Percentiles rank a stretch among this genome's conserved stretches.
phyloP scores from a whole-genome alignment of 345 rosid species.

The Citrus maxima region DNA sequence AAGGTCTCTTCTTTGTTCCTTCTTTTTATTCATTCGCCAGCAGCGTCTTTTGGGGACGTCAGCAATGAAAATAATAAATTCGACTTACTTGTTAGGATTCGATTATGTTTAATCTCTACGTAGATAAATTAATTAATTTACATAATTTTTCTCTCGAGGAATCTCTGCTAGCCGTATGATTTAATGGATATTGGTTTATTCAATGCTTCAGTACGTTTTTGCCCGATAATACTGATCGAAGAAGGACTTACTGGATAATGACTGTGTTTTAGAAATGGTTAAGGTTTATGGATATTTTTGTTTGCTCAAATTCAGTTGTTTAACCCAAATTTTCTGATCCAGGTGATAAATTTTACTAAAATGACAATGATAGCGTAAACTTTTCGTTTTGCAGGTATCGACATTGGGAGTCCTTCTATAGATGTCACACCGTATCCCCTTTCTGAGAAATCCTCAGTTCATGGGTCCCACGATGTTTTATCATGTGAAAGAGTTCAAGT shows the following conservation, averaged over 20 bases:
- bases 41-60: neutral
- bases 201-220: neutral
- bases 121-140: neutral
- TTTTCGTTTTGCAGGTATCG: slow-evolving; percentile 34
- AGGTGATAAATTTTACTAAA: no score
- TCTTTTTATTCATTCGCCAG: neutral
- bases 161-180: neutral
- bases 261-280: neutral
- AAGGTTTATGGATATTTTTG: neutral
- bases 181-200: neutral
- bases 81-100: neutral
- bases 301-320: neutral
- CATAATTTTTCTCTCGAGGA: neutral
- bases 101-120: neutral
- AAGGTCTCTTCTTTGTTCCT: neutral
- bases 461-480: slow-evolving; percentile 29
- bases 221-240: neutral
- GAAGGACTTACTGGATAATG: neutral
- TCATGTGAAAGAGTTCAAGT: slow-evolving; percentile 76
- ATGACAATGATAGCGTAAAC: no score
- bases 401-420: slow-evolving; percentile 44
- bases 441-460: slow-evolving; percentile 14
- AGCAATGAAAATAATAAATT: neutral
- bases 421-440: slow-evolving; percentile 44
- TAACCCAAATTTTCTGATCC: neutral